Evolutionary conservation across 108 stramenopile species (phyloP), one percentile per base, ranked within the genome.

Genomic region (Fragilaria crotonensis): DNA sequence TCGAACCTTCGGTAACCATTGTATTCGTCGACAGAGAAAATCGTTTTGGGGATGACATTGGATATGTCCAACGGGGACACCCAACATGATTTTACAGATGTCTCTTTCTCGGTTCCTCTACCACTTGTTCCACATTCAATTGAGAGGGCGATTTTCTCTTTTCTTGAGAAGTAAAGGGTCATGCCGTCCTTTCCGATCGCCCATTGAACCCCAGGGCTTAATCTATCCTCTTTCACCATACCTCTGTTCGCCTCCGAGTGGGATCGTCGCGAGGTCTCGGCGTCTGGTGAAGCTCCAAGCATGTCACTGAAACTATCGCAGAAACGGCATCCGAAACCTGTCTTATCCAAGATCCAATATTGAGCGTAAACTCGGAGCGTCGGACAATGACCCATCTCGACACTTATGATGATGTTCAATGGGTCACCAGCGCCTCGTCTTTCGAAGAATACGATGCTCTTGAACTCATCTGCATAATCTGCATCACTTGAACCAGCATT

Each of bases 311-410:
- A 80, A 17, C 73, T 75, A 22, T 82, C 84, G 45, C 78, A 66
- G 58, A 90, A 90, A 17, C 66, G 79, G 32, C 85, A 81, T 18
- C 84, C 81, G 53, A 86, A 86, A 21, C 80, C 78, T 7, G 83
- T 76, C 48, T 85, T 86, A 59, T 90, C 89, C 0, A 86, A 45
- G 0, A 90, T 75, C 89, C 84, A 90, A 56, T 82, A 90, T 62
- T 90, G 89, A 1, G 85, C 76, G 52, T 79, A 90, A 18, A 86
- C 48, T 25, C 81, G 50, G 7, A 90, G 32, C 1, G 62, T 79
- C 25, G 89, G 89, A 33, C 58, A 74, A 33, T 86, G 84, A 0
- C 83, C 85, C 46, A 60, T 57, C 47, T 82, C 78, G 20, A 85
- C 75, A 56, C 83, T 83, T 52, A 90, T 60, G 11, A 90, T 67